A percentile compares a stretch with the other conserved stretches of the same genome.
phyloP scores from a whole-genome alignment of 208 protist species.

The Leishmania tarentolae region DNA sequence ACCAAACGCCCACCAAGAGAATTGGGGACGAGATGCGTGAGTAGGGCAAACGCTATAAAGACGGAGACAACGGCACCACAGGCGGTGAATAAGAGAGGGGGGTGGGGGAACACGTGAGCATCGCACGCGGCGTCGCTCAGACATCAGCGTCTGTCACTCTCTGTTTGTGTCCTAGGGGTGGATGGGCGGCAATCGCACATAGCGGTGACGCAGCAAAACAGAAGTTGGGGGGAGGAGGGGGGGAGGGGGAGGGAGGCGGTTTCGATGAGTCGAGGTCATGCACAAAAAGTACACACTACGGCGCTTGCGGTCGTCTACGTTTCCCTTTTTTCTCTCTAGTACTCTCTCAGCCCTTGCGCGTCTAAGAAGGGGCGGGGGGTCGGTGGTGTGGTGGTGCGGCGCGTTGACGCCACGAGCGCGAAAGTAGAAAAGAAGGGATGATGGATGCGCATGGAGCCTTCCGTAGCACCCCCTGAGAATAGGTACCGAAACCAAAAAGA shows the following conservation, averaged over 20 bases:
- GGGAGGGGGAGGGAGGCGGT: too few species aligned
- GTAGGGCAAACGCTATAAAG: neutral
- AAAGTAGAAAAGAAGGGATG: neutral
- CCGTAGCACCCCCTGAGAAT: neutral
- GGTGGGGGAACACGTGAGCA: neutral
- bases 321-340: neutral
- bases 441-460: neutral
- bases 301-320: neutral
- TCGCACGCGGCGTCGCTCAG: neutral
- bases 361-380: neutral
- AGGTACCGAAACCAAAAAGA: neutral
- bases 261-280: neutral
- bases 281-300: neutral
- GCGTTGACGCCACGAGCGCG: neutral
- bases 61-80: neutral
- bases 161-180: neutral
- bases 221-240: neutral
- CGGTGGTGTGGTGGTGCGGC: neutral
- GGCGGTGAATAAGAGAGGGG: neutral
- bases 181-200: neutral
- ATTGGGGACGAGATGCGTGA: neutral
- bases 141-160: neutral
- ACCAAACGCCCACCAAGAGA: neutral
- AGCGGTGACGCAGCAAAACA: neutral
- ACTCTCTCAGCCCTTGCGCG: neutral